Conservation (phyloP, 306 rosid species). For the Mimosa pudica region DNA sequence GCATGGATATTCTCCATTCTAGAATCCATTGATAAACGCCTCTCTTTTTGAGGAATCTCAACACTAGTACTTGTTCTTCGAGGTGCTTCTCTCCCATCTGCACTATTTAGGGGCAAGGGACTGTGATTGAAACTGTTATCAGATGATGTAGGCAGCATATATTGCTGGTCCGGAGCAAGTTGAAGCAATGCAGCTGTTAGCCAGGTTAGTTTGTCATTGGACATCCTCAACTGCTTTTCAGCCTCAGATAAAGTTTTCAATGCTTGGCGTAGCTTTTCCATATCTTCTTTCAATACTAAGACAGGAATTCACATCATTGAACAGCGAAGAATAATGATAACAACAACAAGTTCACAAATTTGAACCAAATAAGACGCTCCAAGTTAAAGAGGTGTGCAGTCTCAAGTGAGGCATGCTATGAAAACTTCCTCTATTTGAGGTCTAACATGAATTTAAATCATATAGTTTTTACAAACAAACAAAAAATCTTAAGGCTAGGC, state of each 20-base stretch:
- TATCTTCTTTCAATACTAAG: slow-evolving; percentile 87
- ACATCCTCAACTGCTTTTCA: slow-evolving; percentile 92
- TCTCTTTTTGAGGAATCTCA: slow-evolving; percentile 41
- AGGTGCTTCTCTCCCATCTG: slow-evolving; percentile 44
- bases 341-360: not conserved
- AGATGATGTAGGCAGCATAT: slow-evolving; percentile 83
- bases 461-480: not conserved
- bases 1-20: slow-evolving; percentile 51
- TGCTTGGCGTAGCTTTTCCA: slow-evolving; percentile 98
- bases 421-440: not conserved
- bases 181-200: slow-evolving; percentile 96
- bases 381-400: slow-evolving; percentile 14
- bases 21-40: slow-evolving; percentile 56
- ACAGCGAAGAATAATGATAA: slow-evolving; percentile 15
- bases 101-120: slow-evolving; percentile 62
- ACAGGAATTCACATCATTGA: slow-evolving; percentile 24
- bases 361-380: slow-evolving; percentile 17
- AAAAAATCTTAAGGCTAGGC: slow-evolving; percentile 7
- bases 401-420: not conserved
- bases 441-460: not conserved
- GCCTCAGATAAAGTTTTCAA: slow-evolving; percentile 93
- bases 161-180: slow-evolving; percentile 98
- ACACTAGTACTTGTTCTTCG: slow-evolving; percentile 51
- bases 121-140: slow-evolving; percentile 84
- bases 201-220: slow-evolving; percentile 96